Percentiles rank a stretch among this genome's conserved stretches.
Evolutionary conservation across 2,329 filamentous ascomycete species (phyloP).

Genomic region (Fusarium agapanthi): DNA sequence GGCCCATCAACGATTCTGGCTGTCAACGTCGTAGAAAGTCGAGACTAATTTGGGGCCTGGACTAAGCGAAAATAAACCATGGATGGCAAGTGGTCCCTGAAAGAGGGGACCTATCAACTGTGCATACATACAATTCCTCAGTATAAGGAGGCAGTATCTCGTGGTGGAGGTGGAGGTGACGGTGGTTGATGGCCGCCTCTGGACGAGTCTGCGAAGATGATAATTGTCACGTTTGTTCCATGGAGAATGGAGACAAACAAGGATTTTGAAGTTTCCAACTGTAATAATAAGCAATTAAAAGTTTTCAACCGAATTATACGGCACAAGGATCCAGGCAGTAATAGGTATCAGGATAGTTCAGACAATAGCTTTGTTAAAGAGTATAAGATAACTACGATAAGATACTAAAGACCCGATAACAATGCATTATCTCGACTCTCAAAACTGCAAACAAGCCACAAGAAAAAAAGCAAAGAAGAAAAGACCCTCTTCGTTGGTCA

Average conservation of each 20-base stretch:
- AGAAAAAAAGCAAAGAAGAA: background rate
- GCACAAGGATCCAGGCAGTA: background rate
- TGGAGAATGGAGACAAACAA: slow-evolving; percentile 16
- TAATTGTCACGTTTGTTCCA: slow-evolving; percentile 19
- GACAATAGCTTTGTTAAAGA: background rate
- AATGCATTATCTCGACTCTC: background rate
- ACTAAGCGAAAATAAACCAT: background rate
- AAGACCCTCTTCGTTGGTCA: background rate
- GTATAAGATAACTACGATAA: background rate
- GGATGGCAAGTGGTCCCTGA: background rate
- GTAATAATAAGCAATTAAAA: background rate
- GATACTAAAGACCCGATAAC: background rate
- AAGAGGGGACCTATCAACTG: background rate
- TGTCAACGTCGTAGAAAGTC: background rate
- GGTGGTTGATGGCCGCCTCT: slow-evolving; percentile 24
- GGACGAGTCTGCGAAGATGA: background rate
- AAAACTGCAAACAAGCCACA: background rate
- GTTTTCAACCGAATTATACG: background rate
- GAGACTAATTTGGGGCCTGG: background rate
- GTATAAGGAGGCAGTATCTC: background rate
- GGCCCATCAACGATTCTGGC: slow-evolving; percentile 12
- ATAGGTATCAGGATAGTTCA: background rate
- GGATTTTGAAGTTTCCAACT: background rate
- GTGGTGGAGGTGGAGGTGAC: slow-evolving; percentile 6
- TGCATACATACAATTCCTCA: background rate